A percentile compares a stretch with the other conserved stretches of the same genome.
phyloP scores from a whole-genome alignment of 768 basidiomycete species.

The Hygrophoropsis aurantiaca region DNA sequence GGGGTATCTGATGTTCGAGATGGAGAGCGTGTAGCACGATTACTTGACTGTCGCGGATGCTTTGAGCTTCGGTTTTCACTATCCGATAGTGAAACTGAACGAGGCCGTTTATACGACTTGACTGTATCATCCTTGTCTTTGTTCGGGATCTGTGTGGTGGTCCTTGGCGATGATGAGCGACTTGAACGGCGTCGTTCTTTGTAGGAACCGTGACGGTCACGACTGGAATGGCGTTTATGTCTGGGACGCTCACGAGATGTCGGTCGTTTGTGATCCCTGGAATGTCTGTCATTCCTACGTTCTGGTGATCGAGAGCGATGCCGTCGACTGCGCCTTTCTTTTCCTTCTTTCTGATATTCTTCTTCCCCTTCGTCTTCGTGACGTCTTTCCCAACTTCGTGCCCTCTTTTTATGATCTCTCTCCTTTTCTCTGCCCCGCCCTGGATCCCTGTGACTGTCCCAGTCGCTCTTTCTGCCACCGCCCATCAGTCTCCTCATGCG shows the following conservation, averaged over 20 bases:
- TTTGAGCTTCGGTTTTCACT: constrained; percentile 6
- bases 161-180: constrained; percentile 8
- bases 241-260: constrained; percentile 19
- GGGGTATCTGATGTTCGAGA: constrained; percentile 28
- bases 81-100: constrained; percentile 15
- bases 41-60: constrained; percentile 5
- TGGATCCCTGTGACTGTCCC: constrained; percentile 42
- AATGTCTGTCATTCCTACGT: constrained; percentile 15
- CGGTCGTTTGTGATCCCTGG: constrained; percentile 20
- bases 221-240: constrained; percentile 23
- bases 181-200: constrained; percentile 21
- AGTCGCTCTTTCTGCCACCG: constrained; percentile 24
- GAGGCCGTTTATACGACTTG: constrained; percentile 14
- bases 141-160: constrained; percentile 12
- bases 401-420: constrained; percentile 45
- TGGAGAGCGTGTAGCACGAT: constrained; percentile 17
- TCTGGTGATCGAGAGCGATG: constrained; percentile 27
- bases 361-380: constrained; percentile 40
- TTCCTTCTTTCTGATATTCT: constrained; percentile 13
- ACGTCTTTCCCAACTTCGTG: constrained; percentile 52
- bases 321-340: constrained; percentile 17
- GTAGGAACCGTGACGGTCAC: constrained; percentile 10
- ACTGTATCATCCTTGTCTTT: background rate
- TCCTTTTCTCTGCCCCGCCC: constrained; percentile 45
- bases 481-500: constrained; percentile 43